These are phyloP conservation scores for Petunia hybrid DNA, from an alignment of 305 asterid genomes.

Conservation along the genomic window DNA sequence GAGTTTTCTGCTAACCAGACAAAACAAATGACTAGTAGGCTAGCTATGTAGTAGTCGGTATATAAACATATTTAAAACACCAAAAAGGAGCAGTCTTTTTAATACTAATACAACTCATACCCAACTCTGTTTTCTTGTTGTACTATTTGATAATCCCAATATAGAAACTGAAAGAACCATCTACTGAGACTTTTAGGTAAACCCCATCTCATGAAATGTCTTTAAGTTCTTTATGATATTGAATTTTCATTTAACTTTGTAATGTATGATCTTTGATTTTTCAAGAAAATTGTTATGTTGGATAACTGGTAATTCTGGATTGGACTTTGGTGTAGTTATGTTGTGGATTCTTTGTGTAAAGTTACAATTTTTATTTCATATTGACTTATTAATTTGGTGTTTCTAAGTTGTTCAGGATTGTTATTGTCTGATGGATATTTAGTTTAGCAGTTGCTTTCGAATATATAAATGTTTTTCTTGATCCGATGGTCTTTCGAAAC, in stretches of 20 bases:
- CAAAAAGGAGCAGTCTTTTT: background rate
- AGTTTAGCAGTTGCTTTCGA: background rate
- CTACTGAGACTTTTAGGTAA: background rate
- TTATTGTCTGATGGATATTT: background rate
- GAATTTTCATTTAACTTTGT: too few relatives aligned
- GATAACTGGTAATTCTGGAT: background rate
- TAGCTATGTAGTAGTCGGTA: too few relatives aligned
- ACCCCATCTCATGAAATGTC: background rate
- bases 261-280: background rate
- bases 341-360: background rate
- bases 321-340: background rate
- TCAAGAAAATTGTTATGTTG: background rate
- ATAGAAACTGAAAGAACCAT: background rate
- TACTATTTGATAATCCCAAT: background rate
- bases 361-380: background rate
- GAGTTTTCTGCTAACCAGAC: background rate
- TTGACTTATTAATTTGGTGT: background rate
- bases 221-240: background rate
- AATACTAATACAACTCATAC: background rate
- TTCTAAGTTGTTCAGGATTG: background rate
- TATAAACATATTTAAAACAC: too few relatives aligned
- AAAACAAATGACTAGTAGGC: background rate
- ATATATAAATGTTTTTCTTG: too few relatives aligned
- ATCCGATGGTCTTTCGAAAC: too few relatives aligned
- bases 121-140: background rate